A percentile compares a stretch with the other conserved stretches of the same genome.
These are phyloP conservation scores for Eucalyptus cladocalyx DNA, from an alignment of 345 rosid species.

Conservation along the genomic window DNA sequence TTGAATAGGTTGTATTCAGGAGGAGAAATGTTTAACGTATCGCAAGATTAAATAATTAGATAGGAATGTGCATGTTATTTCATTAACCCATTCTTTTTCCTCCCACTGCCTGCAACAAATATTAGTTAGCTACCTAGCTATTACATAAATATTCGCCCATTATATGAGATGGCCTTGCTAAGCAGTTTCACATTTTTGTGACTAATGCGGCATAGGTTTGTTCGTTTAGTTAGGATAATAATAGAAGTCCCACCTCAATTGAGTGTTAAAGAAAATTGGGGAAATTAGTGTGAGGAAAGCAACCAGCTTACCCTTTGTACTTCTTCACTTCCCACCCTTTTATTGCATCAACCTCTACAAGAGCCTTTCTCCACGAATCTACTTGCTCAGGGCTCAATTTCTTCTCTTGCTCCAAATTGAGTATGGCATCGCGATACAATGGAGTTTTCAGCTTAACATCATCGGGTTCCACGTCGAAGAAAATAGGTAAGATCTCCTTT, in stretches of 20 bases:
- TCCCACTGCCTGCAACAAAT: not conserved
- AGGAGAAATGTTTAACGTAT: not conserved
- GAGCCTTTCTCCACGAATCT: not conserved
- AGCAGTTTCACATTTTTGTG: not conserved
- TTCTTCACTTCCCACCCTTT: not conserved
- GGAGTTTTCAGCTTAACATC: not conserved
- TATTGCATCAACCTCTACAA: not conserved
- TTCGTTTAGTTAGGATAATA: not conserved
- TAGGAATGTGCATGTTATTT: not conserved
- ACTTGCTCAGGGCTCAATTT: no score
- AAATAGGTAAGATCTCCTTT: not conserved
- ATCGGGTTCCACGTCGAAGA: not conserved
- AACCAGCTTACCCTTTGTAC: not conserved
- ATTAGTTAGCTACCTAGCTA: not conserved
- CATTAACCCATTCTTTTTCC: not conserved
- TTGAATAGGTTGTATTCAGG: not conserved
- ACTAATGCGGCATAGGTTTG: not conserved
- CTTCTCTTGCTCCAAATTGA: not conserved
- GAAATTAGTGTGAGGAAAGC: not conserved
- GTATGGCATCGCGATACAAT: not conserved
- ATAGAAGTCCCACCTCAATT: not conserved
- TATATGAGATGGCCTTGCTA: not conserved
- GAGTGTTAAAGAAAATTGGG: not conserved
- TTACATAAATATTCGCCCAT: not conserved
- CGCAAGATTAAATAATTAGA: not conserved